These are phyloP conservation scores for Sugiyamaella marilandica DNA, from an alignment of 805 yeast species.

Conservation along the genomic window DNA sequence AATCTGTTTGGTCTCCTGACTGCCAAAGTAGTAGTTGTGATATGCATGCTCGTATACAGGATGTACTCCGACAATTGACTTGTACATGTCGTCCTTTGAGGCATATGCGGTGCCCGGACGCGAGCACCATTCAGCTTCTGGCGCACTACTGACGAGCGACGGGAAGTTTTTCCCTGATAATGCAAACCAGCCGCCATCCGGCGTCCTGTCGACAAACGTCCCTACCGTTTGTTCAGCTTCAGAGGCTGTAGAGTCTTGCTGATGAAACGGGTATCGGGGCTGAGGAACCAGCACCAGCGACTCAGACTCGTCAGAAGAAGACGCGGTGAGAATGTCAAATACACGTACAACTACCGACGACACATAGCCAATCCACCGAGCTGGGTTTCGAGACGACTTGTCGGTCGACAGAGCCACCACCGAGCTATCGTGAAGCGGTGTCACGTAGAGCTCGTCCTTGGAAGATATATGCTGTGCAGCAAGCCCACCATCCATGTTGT, in stretches of 20 bases:
- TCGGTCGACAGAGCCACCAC: slow-evolving; percentile 62
- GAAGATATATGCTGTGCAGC: slow-evolving; percentile 41
- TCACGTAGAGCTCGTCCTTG: slow-evolving; percentile 68
- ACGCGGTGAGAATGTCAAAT: slow-evolving; percentile 59
- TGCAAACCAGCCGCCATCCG: slow-evolving; percentile 71
- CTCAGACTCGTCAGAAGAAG: slow-evolving; percentile 12
- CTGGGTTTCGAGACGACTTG: slow-evolving; percentile 52
- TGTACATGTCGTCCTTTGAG: slow-evolving; percentile 9
- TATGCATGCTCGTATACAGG: slow-evolving; percentile 5
- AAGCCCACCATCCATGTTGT: slow-evolving; percentile 65
- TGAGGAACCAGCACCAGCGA: slow-evolving; percentile 35
- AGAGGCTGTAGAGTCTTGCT: slow-evolving; percentile 1
- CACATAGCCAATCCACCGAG: slow-evolving; percentile 72
- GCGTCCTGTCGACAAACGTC: slow-evolving; percentile 63
- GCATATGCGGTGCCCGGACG: slow-evolving; percentile 9
- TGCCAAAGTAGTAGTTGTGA: not conserved
- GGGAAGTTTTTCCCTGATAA: slow-evolving; percentile 76
- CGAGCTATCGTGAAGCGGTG: slow-evolving; percentile 79
- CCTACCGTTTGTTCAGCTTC: slow-evolving; percentile 36
- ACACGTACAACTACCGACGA: slow-evolving; percentile 71
- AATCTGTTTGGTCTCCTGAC: not conserved
- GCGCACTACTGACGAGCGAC: slow-evolving; percentile 74
- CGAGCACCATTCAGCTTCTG: slow-evolving; percentile 58
- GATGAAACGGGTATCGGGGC: slow-evolving; percentile 27
- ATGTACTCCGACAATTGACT: slow-evolving; percentile 25